A percentile compares a stretch with the other conserved stretches of the same genome.
Evolutionary conservation across 1,139 yeast species (phyloP).

Genomic region (Yamadazyma sp.): DNA sequence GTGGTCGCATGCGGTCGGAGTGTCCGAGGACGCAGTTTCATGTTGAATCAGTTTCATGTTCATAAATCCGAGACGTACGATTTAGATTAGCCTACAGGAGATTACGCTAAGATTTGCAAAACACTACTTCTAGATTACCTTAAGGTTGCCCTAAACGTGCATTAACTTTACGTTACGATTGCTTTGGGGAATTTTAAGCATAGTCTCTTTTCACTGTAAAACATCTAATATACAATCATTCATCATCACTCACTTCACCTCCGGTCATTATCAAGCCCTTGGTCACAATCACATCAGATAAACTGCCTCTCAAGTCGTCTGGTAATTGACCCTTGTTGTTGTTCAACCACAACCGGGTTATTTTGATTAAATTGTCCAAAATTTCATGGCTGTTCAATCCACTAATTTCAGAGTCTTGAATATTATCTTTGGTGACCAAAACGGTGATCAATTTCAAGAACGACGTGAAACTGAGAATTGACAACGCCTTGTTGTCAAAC

Average conservation of each 20-base stretch:
- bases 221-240: constrained; percentile 2
- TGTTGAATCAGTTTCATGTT: no score
- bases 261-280: constrained; percentile 39
- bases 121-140: no score
- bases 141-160: no score
- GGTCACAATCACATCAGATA: constrained; percentile 31
- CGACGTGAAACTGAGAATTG: constrained; percentile 35
- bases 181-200: no score
- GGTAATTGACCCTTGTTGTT: constrained; percentile 24
- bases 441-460: constrained; percentile 27
- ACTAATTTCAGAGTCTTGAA: constrained; percentile 7
- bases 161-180: no score
- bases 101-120: no score
- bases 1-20: no score
- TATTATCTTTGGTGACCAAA: constrained; percentile 20
- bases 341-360: constrained; percentile 34
- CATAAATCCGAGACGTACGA: no score
- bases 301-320: constrained; percentile 24
- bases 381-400: constrained; percentile 20
- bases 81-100: no score
- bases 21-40: no score
- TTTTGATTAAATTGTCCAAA: constrained; percentile 30
- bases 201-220: no score
- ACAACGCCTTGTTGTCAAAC: constrained; percentile 15
- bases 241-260: constrained; percentile 10